Conservation (phyloP, 768 basidiomycete species). For the Peribolospora kevripleyi region DNA sequence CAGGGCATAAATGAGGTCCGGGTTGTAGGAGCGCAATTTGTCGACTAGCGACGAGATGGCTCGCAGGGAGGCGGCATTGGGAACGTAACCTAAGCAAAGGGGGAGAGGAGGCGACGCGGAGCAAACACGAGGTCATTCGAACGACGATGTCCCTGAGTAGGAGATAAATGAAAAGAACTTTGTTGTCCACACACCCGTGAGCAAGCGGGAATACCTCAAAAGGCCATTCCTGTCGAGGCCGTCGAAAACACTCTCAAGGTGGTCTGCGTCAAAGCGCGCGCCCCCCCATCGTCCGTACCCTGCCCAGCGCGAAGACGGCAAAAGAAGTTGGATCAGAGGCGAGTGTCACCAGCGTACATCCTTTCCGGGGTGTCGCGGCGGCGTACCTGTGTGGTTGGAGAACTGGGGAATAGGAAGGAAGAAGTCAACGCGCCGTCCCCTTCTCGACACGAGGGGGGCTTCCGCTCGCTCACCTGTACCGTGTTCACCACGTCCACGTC, state of each 20-base stretch:
- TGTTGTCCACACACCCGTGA: constrained; percentile 37
- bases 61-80: constrained; percentile 49
- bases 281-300: constrained; percentile 69
- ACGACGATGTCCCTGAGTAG: not conserved
- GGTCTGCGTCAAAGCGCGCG: constrained; percentile 46
- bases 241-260: constrained; percentile 51
- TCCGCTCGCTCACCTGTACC: not conserved
- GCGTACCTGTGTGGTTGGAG: constrained; percentile 66
- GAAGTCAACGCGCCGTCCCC: constrained; percentile 21
- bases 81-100: constrained; percentile 47
- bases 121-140: not conserved
- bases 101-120: not conserved
- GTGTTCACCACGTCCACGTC: constrained; percentile 61
- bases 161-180: not conserved
- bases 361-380: not conserved
- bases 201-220: constrained; percentile 40
- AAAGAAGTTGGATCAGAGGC: not conserved
- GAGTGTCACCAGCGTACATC: not conserved
- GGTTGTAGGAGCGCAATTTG: constrained; percentile 34
- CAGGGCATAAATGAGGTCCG: constrained; percentile 54
- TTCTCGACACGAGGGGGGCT: not conserved
- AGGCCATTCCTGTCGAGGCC: constrained; percentile 51
- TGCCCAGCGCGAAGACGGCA: constrained; percentile 15
- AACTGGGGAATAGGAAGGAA: constrained; percentile 81
- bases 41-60: constrained; percentile 39